Percentiles rank a stretch among this genome's conserved stretches.
Conservation (phyloP, 345 rosid species). For the Capsella bursapastoris region DNA sequence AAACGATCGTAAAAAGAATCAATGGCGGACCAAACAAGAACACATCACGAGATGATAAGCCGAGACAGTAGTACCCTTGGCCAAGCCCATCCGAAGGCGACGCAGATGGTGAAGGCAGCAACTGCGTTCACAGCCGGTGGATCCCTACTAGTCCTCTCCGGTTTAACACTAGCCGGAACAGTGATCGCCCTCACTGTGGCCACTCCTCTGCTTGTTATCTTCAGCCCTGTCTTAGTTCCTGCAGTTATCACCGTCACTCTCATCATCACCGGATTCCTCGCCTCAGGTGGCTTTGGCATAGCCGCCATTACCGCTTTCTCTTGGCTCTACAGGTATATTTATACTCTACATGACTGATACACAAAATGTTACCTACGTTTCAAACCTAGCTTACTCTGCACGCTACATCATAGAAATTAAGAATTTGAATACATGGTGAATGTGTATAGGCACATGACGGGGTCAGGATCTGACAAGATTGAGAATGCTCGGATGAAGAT, state of each 20-base stretch:
- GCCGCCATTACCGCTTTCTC: slow-evolving; percentile 73
- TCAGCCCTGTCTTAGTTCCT: slow-evolving; percentile 86
- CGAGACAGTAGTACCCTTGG: slow-evolving; percentile 1
- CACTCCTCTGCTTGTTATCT: slow-evolving; percentile 76
- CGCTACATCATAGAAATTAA: too few species aligned
- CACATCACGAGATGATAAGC: slow-evolving; percentile 27
- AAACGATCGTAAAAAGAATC: not conserved
- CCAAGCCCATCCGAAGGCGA: slow-evolving; percentile 40
- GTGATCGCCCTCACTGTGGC: slow-evolving; percentile 72
- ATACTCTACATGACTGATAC: not conserved
- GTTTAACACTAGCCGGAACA: slow-evolving; percentile 66
- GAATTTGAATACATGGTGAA: not conserved
- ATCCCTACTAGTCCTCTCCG: slow-evolving; percentile 71
- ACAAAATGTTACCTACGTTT: slow-evolving; percentile 2
- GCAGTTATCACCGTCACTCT: slow-evolving; percentile 61
- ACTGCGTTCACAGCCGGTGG: slow-evolving; percentile 80
- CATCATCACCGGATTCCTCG: slow-evolving; percentile 62
- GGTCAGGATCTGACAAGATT: slow-evolving; percentile 66
- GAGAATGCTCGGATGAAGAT: slow-evolving; percentile 68
- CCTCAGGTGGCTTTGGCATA: slow-evolving; percentile 82
- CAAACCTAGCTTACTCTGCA: not conserved
- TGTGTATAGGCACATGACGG: slow-evolving; percentile 62
- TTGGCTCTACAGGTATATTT: slow-evolving; percentile 71
- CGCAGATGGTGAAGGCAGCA: slow-evolving; percentile 69
- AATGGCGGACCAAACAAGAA: slow-evolving; percentile 40